Conservation (phyloP, 2,329 filamentous ascomycete species). For the Aspergillus costaricaensis region DNA sequence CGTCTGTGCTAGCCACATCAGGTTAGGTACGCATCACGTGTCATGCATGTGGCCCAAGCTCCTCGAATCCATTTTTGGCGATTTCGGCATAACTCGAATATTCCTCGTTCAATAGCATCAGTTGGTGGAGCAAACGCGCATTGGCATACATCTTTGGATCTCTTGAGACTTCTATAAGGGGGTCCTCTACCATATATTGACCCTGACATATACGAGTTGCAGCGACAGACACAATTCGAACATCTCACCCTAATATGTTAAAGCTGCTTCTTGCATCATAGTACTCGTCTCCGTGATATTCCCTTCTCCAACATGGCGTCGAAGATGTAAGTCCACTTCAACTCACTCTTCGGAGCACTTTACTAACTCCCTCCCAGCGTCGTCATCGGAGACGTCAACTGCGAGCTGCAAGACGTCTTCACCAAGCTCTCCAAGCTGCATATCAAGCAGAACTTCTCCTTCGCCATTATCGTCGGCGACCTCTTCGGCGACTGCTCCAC, state of each 20-base stretch:
- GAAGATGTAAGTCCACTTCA: conserved; percentile 53
- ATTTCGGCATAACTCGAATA: conserved; percentile 10
- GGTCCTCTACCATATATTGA: not conserved
- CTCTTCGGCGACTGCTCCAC: conserved; percentile 64
- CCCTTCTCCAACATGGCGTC: conserved; percentile 50
- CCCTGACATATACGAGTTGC: not conserved
- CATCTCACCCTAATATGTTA: conserved; percentile 10
- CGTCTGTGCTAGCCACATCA: conserved; percentile 6
- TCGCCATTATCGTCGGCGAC: conserved; percentile 82
- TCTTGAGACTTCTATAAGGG: not conserved
- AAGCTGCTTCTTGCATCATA: conserved; percentile 16
- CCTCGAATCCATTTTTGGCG: conserved; percentile 23
- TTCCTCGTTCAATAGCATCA: too few species aligned
- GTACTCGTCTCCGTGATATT: conserved; percentile 3
- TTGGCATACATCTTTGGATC: not conserved
- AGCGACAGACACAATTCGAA: not conserved
- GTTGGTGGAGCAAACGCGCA: not conserved
- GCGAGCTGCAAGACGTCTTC: conserved; percentile 74
- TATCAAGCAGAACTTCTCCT: conserved; percentile 81
- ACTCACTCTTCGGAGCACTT: not conserved
- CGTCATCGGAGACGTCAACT: conserved; percentile 80
- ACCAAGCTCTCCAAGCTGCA: conserved; percentile 79
- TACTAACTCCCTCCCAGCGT: conserved; percentile 48
- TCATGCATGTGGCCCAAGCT: conserved; percentile 35
- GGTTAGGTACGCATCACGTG: conserved; percentile 30